Evolutionary conservation across 2,329 filamentous ascomycete species (phyloP), one percentile per base, ranked within the genome.

Genomic region (Furcasterigmium furcatum): DNA sequence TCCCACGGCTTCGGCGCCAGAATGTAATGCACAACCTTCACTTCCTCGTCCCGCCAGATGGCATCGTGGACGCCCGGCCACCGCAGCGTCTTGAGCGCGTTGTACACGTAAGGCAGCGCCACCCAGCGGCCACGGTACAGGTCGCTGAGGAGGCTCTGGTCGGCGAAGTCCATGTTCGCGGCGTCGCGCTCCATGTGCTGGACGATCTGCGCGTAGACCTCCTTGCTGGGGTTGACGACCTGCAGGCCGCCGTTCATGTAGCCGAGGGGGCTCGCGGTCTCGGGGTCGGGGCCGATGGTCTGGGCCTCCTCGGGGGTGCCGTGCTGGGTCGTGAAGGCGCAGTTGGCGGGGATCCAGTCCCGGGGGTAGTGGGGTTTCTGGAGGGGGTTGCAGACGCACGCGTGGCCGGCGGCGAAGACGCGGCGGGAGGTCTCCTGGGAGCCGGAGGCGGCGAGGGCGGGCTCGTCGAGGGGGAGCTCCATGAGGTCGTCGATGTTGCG

Each of bases 401-500:
- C 90, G 66, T 92, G 88, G 52, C 83, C 82, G 5, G 89, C 88
- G 2, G 88, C 90, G 65, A 95, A 92, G 27, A 95, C 87, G 38
- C 79, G 75, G 38, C 74, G 61, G 19, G 85, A 81, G 10, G 51
- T 45, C 10, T 44, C 32, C 9, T 19, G 13, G 20, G 30, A 19
- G 21, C 22, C 24, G n/a, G 29, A 19, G 20, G 41, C 30, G n/a
- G 41, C 30, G n/a, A 36, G 6, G n/a, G 32, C 41, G 20, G 41
- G 56, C 25, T 70, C 59, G 64, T 92, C 88, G 38, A 95, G 78
- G 50, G 80, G 71, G 41, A 95, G 56, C n/a, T 88, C 82, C 88
- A 95, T 95, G 54, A 95, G 72, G 70, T 95, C 90, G 63, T 95
- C 91, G 88, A 96, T 95, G 66, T 95, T 95, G 57, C 76, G 76